These are phyloP conservation scores for Lyophyllum shimeji DNA, from an alignment of 768 basidiomycete species.

Conservation along the genomic window DNA sequence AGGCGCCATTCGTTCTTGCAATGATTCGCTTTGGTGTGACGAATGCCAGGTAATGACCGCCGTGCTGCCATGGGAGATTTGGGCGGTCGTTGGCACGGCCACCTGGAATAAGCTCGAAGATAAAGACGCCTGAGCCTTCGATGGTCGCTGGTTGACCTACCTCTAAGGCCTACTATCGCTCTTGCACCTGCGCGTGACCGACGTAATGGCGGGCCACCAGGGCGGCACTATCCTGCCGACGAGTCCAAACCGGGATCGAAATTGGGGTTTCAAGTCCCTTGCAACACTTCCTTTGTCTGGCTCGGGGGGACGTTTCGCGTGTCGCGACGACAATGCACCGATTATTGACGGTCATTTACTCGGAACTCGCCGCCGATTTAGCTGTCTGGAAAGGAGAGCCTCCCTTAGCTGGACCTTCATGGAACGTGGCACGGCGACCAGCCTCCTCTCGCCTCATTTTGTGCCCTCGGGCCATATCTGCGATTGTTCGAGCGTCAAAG, in stretches of 20 bases:
- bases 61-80: neutral
- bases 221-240: neutral
- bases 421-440: conserved; percentile 19
- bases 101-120: neutral
- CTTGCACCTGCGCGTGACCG: neutral
- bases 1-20: neutral
- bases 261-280: conserved; percentile 9
- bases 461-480: conserved; percentile 9
- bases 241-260: conserved; percentile 4
- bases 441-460: conserved; percentile 8
- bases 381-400: conserved; percentile 12
- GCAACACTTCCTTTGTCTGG: conserved; percentile 21
- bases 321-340: conserved; percentile 11
- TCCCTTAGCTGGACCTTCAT: conserved; percentile 13
- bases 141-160: neutral
- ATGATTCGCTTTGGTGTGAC: neutral
- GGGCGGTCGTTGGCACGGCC: neutral
- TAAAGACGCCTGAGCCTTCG: neutral
- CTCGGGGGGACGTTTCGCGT: conserved; percentile 3
- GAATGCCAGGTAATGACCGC: neutral
- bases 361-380: conserved; percentile 20
- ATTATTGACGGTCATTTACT: conserved; percentile 8
- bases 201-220: neutral
- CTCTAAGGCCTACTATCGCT: neutral
- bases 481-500: conserved; percentile 16